These are phyloP conservation scores for Solanum lycopersicoides DNA, from an alignment of 257 asterid species.

Conservation along the genomic window DNA sequence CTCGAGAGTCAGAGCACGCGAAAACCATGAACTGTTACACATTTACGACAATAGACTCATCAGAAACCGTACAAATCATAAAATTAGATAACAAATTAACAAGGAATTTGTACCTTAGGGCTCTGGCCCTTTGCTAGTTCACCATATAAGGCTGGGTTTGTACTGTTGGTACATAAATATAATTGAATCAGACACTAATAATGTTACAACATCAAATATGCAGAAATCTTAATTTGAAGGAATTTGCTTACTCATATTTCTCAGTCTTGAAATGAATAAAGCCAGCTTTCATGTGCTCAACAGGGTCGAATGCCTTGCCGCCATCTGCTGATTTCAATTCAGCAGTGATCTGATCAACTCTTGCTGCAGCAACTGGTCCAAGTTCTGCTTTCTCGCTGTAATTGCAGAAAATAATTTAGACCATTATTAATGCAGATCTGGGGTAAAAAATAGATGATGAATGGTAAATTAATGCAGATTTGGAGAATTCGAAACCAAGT, in stretches of 20 bases:
- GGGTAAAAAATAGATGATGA: neutral
- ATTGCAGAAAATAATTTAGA: neutral
- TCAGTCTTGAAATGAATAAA: conserved; percentile 73
- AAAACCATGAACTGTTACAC: conserved; percentile 70
- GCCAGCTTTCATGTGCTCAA: conserved; percentile 68
- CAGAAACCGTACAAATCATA: neutral
- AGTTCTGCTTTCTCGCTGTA: conserved; percentile 75
- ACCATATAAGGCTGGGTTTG: conserved; percentile 46
- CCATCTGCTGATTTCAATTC: conserved; percentile 39
- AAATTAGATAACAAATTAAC: neutral
- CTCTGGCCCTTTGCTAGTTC: conserved; percentile 91
- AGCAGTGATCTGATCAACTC: conserved; percentile 59
- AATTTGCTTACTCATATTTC: conserved; percentile 63
- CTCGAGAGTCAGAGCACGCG: conserved; percentile 92
- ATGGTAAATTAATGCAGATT: neutral
- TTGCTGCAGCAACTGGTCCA: conserved; percentile 75
- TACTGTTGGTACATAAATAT: conserved; percentile 26
- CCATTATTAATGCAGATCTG: no score
- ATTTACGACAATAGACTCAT: neutral
- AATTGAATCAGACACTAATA: neutral
- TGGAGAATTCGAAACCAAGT: neutral
- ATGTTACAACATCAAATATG: neutral
- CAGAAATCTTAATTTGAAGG: neutral
- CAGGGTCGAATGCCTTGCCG: conserved; percentile 24
- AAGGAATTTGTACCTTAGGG: conserved; percentile 47